Base-by-base conservation (phyloP, 2,329 filamentous ascomycete species). In the Cladosporium sp. region DNA sequence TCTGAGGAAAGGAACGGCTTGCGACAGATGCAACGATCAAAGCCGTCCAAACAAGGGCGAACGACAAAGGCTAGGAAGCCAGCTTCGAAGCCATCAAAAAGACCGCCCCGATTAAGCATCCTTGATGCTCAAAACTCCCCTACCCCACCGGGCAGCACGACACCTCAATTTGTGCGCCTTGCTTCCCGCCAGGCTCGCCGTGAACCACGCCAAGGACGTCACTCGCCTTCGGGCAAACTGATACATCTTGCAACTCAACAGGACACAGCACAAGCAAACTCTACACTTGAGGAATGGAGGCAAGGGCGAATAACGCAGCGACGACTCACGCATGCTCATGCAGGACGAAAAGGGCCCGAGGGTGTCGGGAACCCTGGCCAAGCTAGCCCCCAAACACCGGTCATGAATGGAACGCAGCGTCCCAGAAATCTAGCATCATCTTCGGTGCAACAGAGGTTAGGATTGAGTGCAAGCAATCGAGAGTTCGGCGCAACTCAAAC, bases 251-350 rank as follows among this genome's bases (percentile, higher is more conserved):
- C 73, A 13, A 80, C 75, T 19, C 67, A 64, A 24, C 58, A 68
- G 7, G 81, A 84, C 54, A 83, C 79, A 1, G 67, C 72, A 42
- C 80, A 84, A 58, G 78, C 77, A 3, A 76, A 73, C 44, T 56
- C 61, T 27, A 69, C 71, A 3, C 66, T 84, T 44, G 65, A 61
- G 40, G 68, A 75, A 50, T 83, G 80, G 81, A 73, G 65, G 56
- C 63, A 64, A 30, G 79, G 80, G 15, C 64, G 56, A 15, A 67
- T 76, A n/a, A 17, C 36, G 15, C 55, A 29, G 17, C 24, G 45
- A 38, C 13, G 15, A 4, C 22, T 9, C 5, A 27, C 22, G 22
- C 22, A 27, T 5, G 22, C 22, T 27, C 22, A 9, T 4, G 22
- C 9, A 9, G 22, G 22, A 5, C 22, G 9, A 9, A 27, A 27